A percentile compares a stretch with the other conserved stretches of the same genome.
Evolutionary conservation across 75 land plant species (phyloP).

Genomic region (Azolla pinnata): DNA sequence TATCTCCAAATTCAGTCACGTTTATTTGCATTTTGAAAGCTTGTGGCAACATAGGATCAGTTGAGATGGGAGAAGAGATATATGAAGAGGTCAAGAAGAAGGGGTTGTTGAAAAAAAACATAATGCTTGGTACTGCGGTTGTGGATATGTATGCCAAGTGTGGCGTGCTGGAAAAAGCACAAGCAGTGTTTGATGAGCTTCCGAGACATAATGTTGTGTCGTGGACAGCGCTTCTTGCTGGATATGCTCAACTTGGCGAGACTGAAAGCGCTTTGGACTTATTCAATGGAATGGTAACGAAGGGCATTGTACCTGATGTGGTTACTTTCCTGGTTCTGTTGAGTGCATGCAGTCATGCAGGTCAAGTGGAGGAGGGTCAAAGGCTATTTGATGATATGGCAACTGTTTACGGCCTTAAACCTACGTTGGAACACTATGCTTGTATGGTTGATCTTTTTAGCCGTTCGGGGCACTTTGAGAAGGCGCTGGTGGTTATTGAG

Average conservation of each 20-base stretch:
- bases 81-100: conserved; percentile 37
- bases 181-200: background rate
- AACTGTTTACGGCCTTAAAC: background rate
- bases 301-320: conserved; percentile 1
- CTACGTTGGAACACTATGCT: no score
- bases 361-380: conserved; percentile 1
- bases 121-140: background rate
- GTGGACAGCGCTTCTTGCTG: background rate
- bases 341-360: conserved; percentile 5
- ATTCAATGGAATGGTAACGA: background rate
- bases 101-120: background rate
- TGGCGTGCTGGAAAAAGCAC: background rate
- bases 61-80: conserved; percentile 42
- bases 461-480: background rate
- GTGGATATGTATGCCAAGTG: conserved; percentile 6
- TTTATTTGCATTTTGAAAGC: conserved; percentile 67
- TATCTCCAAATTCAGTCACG: conserved; percentile 47
- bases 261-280: background rate
- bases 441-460: no score
- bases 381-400: background rate
- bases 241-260: background rate
- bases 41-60: conserved; percentile 49
- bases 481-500: background rate
- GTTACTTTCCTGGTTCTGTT: conserved; percentile 1
- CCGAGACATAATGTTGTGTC: background rate